phyloP scores from a whole-genome alignment of 2,329 filamentous ascomycete genomes.

The Xylariaceae sp. region DNA sequence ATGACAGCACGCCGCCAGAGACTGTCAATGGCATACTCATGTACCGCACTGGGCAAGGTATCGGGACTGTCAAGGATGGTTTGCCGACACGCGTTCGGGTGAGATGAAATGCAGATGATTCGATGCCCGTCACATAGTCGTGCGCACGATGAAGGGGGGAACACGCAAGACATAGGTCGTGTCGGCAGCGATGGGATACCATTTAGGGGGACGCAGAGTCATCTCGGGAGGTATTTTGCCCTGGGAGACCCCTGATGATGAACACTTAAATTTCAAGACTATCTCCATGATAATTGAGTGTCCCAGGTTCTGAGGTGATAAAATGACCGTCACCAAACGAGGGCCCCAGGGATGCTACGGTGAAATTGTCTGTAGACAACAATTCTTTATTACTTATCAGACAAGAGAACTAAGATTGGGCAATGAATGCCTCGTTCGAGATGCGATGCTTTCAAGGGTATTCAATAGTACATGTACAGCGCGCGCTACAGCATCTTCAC shows the following conservation, averaged over 20 bases:
- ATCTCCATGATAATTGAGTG: background rate
- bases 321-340: background rate
- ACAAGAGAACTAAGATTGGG: background rate
- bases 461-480: background rate
- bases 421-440: background rate
- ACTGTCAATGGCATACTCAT: constrained; percentile 1
- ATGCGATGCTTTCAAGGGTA: background rate
- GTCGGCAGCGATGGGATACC: background rate
- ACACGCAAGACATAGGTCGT: background rate
- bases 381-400: background rate
- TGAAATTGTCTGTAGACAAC: background rate
- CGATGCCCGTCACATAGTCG: background rate
- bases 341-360: background rate
- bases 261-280: background rate
- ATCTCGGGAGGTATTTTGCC: background rate
- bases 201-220: background rate
- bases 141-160: background rate
- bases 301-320: background rate
- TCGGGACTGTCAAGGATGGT: constrained; percentile 3
- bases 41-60: constrained; percentile 1
- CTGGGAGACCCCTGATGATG: background rate
- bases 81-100: background rate
- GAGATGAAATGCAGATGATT: background rate
- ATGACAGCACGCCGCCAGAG: background rate
- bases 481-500: background rate